Conservation (phyloP, 768 basidiomycete genomes). For the Scleroderma citrinum region DNA sequence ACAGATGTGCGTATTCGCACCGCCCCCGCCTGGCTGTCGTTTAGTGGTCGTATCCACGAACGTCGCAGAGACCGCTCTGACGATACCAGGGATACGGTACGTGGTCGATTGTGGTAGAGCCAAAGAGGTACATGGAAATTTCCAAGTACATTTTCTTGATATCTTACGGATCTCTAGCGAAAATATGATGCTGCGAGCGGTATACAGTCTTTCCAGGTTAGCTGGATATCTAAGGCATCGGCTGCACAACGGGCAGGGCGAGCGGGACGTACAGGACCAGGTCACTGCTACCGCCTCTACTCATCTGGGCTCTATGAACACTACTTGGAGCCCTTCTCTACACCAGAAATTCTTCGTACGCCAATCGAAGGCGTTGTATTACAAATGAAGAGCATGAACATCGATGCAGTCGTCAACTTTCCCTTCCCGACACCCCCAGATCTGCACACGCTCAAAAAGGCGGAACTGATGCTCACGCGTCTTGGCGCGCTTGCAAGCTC, state of each 20-base stretch:
- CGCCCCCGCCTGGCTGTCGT: slow-evolving; percentile 74
- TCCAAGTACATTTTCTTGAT: neutral
- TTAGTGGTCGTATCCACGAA: slow-evolving; percentile 95
- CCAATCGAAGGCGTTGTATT: slow-evolving; percentile 96
- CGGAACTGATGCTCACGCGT: slow-evolving; percentile 73
- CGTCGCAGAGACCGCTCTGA: slow-evolving; percentile 94
- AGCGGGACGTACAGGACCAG: slow-evolving; percentile 95
- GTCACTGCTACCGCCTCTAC: slow-evolving; percentile 96
- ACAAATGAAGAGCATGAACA: slow-evolving; percentile 99
- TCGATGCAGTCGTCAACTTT: slow-evolving; percentile 93
- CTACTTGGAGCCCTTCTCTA: slow-evolving; percentile 80
- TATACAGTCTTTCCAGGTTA: slow-evolving; percentile 88
- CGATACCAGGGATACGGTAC: slow-evolving; percentile 95
- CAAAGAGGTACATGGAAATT: slow-evolving; percentile 67
- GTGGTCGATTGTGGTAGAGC: slow-evolving; percentile 96
- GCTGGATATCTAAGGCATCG: slow-evolving; percentile 94
- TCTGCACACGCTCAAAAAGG: slow-evolving; percentile 62
- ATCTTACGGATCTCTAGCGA: slow-evolving; percentile 41
- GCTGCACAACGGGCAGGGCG: slow-evolving; percentile 92
- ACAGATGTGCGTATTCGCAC: slow-evolving; percentile 89
- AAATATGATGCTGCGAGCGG: slow-evolving; percentile 76
- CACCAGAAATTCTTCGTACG: slow-evolving; percentile 91
- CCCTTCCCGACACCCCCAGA: slow-evolving; percentile 98
- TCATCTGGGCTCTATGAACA: slow-evolving; percentile 93
- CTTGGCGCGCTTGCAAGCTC: slow-evolving; percentile 70